Evolutionary conservation across 805 yeast species (phyloP), one percentile per base, ranked within the genome.

Genomic region (Dipodascopsis tothii): DNA sequence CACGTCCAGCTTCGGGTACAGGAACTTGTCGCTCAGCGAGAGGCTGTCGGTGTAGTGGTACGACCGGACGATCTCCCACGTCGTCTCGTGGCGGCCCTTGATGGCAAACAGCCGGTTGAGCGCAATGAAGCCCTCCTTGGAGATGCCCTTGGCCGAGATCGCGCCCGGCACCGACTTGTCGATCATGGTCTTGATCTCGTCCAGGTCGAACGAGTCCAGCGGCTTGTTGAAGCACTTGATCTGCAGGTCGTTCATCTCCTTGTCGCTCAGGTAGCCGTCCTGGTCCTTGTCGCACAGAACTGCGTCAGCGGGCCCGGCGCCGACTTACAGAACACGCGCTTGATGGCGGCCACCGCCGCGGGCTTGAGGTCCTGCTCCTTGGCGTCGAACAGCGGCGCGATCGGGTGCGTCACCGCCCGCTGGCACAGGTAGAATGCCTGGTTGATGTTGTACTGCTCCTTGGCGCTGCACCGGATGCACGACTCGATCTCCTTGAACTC

Each of bases 401-500:
- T 74, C 0, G 99, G 98, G 61, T 84, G 87, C 0, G 90, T 82
- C 0, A 90, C 87, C 0, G 97, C 90, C 39, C 96, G 65, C 60
- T 88, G 95, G 57, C 99, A 92, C 14, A 92, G 67, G 61, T 92
- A 92, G 54, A 88, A 88, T 1, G 92, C 87, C 43, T 90, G 96
- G 51, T 81, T 87, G 11, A 90, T 88, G 60, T 92, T 88, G 54
- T 78, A 73, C 51, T 80, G 81, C n/a, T 74, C 75, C 55, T 80
- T 81, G 2, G 97, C 95, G 55, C 94, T 82, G 54, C 94, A 80
- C 45, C 94, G 71, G 22, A 92, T 78, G 55, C 96, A 90, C 0
- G 94, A 81, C 60, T 88, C 97, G 19, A 90, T 82, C 57, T 92
- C 97, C 36, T 92, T 90, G 65, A 82, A 92, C 58, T 92, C 96